Percentiles rank a stretch among this genome's conserved stretches.
phyloP scores from a whole-genome alignment of 169 alveolate genomes.

The Plasmodium cynomolgi region DNA sequence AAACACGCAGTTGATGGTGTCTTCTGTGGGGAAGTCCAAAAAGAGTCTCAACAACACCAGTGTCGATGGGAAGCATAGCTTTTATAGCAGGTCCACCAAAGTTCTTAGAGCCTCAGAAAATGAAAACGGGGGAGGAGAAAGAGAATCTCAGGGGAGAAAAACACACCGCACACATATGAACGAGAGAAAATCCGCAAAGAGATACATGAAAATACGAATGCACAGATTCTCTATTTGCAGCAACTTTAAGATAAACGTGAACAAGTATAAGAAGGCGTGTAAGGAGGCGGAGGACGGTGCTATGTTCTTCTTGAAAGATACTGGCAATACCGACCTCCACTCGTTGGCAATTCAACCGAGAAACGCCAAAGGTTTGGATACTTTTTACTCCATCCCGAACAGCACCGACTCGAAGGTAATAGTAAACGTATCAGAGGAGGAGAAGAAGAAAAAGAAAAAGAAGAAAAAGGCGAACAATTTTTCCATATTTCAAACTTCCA shows the following conservation, averaged over 20 bases:
- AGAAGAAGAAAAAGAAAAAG: constrained; percentile 8
- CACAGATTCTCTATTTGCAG: constrained; percentile 64
- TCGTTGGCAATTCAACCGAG: background rate
- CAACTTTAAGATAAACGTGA: constrained; percentile 41
- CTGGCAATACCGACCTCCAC: constrained; percentile 6
- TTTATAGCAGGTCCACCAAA: constrained; percentile 60
- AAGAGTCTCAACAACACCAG: constrained; percentile 43
- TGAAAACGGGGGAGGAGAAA: background rate
- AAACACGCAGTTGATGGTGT: constrained; percentile 37
- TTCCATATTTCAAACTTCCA: constrained; percentile 41
- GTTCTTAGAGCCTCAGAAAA: constrained; percentile 12
- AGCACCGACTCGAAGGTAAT: constrained; percentile 43
- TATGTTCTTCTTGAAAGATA: constrained; percentile 23
- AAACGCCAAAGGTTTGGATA: constrained; percentile 41
- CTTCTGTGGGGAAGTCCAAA: constrained; percentile 63
- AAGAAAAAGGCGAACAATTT: background rate
- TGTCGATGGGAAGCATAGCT: constrained; percentile 38
- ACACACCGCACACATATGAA: background rate
- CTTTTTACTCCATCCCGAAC: constrained; percentile 74
- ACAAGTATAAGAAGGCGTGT: constrained; percentile 64
- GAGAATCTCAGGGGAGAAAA: background rate
- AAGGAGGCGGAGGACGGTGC: constrained; percentile 12
- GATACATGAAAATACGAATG: constrained; percentile 67
- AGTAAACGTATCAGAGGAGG: background rate
- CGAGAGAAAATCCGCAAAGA: background rate